Evolutionary conservation across 768 basidiomycete species (phyloP).

Genomic region (Lactifluus echinatus): DNA sequence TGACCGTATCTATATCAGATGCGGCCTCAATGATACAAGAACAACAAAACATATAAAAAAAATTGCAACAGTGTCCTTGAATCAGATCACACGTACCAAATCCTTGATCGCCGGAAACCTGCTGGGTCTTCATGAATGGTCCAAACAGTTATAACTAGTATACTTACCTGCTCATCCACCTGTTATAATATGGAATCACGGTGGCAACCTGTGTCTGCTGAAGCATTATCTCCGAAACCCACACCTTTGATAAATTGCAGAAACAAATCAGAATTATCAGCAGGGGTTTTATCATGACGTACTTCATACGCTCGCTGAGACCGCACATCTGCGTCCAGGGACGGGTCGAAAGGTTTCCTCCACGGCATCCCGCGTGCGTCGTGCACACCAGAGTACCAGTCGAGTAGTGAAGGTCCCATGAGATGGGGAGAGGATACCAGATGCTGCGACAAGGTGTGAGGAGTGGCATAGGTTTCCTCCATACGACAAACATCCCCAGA

Average conservation of each 20-base stretch:
- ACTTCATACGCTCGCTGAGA: conserved; percentile 92
- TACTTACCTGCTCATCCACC: conserved; percentile 74
- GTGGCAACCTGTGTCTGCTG: conserved; percentile 93
- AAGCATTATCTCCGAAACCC: conserved; percentile 91
- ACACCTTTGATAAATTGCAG: no score
- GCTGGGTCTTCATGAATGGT: background rate
- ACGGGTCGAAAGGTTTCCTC: conserved; percentile 64
- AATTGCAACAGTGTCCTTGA: background rate
- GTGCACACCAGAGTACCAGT: conserved; percentile 68
- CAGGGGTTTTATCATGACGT: no score
- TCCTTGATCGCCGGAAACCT: conserved; percentile 82
- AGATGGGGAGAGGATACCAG: conserved; percentile 33
- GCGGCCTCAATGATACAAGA: conserved; percentile 36
- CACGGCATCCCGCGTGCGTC: conserved; percentile 81
- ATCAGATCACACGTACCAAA: conserved; percentile 41
- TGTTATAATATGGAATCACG: conserved; percentile 88
- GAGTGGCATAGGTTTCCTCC: conserved; percentile 1
- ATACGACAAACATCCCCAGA: background rate
- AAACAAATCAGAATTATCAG: no score
- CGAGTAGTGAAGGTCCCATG: conserved; percentile 42
- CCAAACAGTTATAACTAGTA: background rate
- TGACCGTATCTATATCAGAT: conserved; percentile 79
- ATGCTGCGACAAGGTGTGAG: conserved; percentile 41
- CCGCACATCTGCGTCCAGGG: conserved; percentile 46
- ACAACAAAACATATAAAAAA: conserved; percentile 8